Conservation (phyloP, 2,329 filamentous ascomycete species). For the Apiospora phragmitis region DNA sequence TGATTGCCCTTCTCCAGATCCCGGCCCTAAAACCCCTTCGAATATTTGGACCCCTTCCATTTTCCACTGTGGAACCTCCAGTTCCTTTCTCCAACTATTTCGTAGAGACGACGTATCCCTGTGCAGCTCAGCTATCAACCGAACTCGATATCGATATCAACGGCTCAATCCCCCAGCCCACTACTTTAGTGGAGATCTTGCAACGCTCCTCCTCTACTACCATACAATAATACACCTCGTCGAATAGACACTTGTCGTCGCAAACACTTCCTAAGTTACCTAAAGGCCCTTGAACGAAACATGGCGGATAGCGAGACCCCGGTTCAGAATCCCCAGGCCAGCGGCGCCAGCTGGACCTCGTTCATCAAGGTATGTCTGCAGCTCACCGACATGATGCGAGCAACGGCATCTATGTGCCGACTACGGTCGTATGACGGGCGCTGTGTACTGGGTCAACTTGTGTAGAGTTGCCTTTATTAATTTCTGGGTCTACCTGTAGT, state of each 20-base stretch:
- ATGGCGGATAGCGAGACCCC: constrained; percentile 9
- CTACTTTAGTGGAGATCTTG: background rate
- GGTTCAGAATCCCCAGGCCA: constrained; percentile 29
- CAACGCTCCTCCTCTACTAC: background rate
- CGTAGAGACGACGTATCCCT: background rate
- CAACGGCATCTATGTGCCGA: background rate
- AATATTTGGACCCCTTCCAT: background rate
- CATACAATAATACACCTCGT: background rate
- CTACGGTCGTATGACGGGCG: background rate
- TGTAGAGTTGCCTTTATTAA: background rate
- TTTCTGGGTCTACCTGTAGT: constrained; percentile 20
- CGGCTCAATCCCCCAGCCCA: background rate
- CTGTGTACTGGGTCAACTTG: constrained; percentile 9
- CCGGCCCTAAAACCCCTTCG: background rate
- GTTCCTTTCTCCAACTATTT: background rate
- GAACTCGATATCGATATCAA: background rate
- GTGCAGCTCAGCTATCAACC: background rate
- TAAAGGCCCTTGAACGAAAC: background rate
- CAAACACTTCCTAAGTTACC: background rate
- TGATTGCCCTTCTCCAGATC: background rate
- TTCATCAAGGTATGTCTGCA: constrained; percentile 31
- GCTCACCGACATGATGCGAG: background rate
- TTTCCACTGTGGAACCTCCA: background rate
- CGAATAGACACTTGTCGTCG: background rate
- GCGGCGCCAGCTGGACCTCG: constrained; percentile 32